Percentiles rank a stretch among this genome's conserved stretches.
phyloP scores from a whole-genome alignment of 2,329 filamentous ascomycete genomes.

The Penicillium sp. region DNA sequence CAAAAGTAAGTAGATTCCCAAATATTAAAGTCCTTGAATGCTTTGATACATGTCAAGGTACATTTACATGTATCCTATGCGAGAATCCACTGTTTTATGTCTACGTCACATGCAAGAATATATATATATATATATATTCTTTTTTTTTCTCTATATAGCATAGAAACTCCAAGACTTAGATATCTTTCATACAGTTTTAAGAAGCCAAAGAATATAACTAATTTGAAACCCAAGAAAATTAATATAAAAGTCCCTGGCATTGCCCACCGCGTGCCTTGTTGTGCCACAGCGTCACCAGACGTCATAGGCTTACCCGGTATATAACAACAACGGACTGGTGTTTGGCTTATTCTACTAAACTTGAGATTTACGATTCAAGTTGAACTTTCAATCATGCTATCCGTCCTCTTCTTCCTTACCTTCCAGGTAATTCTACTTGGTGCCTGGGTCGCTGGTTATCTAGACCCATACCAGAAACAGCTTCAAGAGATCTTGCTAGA shows the following conservation, averaged over 20 bases:
- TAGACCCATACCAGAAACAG: conserved; percentile 30
- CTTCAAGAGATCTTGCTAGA: conserved; percentile 30
- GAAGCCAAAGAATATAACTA: not conserved
- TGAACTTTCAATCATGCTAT: conserved; percentile 12
- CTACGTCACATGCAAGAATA: too few species aligned
- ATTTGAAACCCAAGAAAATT: not conserved
- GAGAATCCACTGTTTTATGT: too few species aligned
- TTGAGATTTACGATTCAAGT: not conserved
- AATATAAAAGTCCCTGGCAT: not conserved
- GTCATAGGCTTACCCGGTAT: conserved; percentile 18
- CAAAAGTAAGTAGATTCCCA: too few species aligned
- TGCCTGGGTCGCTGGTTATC: conserved; percentile 31
- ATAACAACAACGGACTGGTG: not conserved
- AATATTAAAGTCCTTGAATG: too few species aligned
- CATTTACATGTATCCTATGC: too few species aligned
- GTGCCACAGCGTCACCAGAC: conserved; percentile 18
- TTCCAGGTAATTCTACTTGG: conserved; percentile 15
- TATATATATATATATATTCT: too few species aligned
- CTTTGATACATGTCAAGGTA: too few species aligned
- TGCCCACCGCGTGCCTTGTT: not conserved
- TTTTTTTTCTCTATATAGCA: too few species aligned
- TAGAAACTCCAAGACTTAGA: too few species aligned
- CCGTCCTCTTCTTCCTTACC: conserved; percentile 16
- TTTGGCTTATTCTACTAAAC: not conserved
- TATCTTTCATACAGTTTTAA: too few species aligned